These are phyloP conservation scores for Annona squamosa DNA, from an alignment of 164 flowering plant species.

Conservation along the genomic window DNA sequence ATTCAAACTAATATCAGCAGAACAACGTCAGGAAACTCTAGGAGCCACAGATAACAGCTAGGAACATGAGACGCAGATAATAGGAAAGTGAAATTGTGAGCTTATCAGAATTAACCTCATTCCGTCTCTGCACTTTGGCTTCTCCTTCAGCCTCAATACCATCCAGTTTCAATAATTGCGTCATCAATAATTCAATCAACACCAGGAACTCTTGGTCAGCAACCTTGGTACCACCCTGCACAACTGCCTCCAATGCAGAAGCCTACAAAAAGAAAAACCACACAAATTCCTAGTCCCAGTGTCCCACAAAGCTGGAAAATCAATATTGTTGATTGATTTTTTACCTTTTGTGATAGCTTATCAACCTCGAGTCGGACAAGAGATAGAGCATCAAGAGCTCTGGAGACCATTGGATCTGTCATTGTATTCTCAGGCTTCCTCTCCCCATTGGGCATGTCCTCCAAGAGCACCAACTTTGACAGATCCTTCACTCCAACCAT, in stretches of 20 bases:
- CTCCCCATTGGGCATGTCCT: conserved; percentile 38
- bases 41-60: neutral
- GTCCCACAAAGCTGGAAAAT: no score
- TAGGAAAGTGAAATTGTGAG: neutral
- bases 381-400: conserved; percentile 47
- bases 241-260: conserved; percentile 37
- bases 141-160: conserved; percentile 77
- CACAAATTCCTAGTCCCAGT: neutral
- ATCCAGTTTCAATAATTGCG: conserved; percentile 61
- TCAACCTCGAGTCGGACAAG: conserved; percentile 53
- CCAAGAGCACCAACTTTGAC: conserved; percentile 47
- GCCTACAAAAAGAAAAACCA: conserved; percentile 27
- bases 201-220: conserved; percentile 44
- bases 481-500: conserved; percentile 46
- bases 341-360: conserved; percentile 57
- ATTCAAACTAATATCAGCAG: neutral
- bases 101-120: conserved; percentile 38
- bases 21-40: neutral
- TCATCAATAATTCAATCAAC: conserved; percentile 59
- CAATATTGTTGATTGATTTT: neutral
- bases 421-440: conserved; percentile 26
- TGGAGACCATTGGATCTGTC: conserved; percentile 21
- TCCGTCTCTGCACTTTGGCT: conserved; percentile 57
- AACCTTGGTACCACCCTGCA: conserved; percentile 45
- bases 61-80: neutral